Evolutionary conservation across 768 basidiomycete genomes (phyloP).

Genomic region (Amyloporia xantha): DNA sequence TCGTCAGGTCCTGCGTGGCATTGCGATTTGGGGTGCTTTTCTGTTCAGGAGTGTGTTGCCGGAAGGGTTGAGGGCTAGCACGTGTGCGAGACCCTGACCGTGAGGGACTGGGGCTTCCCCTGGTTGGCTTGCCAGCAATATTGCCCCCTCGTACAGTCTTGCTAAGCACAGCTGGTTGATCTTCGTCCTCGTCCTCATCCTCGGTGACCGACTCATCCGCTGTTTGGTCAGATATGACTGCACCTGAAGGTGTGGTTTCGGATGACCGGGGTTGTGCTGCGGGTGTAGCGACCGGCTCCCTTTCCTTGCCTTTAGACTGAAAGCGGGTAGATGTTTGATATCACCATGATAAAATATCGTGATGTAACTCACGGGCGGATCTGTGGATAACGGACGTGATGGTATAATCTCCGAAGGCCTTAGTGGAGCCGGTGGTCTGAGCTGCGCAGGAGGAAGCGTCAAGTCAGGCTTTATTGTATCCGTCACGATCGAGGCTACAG

Average conservation of each 20-base stretch:
- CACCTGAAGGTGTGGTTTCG: background rate
- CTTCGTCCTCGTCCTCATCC: conserved; percentile 18
- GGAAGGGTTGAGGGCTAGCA: conserved; percentile 5
- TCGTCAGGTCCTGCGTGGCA: conserved; percentile 8
- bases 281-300: too few species aligned
- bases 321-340: background rate
- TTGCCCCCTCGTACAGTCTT: conserved; percentile 6
- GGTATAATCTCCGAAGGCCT: conserved; percentile 4
- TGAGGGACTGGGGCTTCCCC: conserved; percentile 1
- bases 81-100: conserved; percentile 9
- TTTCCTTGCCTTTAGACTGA: background rate
- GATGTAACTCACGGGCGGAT: background rate
- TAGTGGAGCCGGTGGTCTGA: conserved; percentile 4
- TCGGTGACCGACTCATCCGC: conserved; percentile 37
- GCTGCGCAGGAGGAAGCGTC: conserved; percentile 15
- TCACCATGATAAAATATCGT: too few species aligned
- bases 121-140: background rate
- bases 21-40: conserved; percentile 2
- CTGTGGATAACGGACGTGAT: background rate
- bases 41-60: conserved; percentile 3
- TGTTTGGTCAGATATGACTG: conserved; percentile 4
- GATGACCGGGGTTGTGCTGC: background rate
- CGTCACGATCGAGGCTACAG: conserved; percentile 45
- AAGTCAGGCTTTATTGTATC: conserved; percentile 41
- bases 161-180: background rate